phyloP scores from a whole-genome alignment of 495 filamentous ascomycete genomes.

The Penicillium coprophilum region DNA sequence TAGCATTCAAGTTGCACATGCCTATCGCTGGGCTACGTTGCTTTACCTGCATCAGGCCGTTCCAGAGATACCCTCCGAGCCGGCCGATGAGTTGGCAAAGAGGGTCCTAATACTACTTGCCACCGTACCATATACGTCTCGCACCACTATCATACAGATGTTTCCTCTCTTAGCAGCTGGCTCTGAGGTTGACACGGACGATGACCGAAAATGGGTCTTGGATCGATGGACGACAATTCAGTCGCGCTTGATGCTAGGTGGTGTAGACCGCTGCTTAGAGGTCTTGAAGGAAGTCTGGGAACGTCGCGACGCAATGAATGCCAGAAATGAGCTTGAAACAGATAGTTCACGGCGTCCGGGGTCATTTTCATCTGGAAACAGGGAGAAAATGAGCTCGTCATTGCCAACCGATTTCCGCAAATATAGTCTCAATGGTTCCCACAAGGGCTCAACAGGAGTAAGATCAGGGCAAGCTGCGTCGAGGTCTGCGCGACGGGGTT shows the following conservation, averaged over 20 bases:
- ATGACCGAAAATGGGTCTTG: constrained; percentile 68
- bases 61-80: constrained; percentile 65
- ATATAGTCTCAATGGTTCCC: constrained; percentile 16
- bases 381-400: constrained; percentile 10
- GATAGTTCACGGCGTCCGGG: constrained; percentile 12
- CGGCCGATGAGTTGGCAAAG: constrained; percentile 59
- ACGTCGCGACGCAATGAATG: constrained; percentile 51
- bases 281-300: constrained; percentile 72
- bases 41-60: constrained; percentile 77
- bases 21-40: constrained; percentile 74
- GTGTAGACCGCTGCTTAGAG: constrained; percentile 73
- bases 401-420: constrained; percentile 10
- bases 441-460: constrained; percentile 12
- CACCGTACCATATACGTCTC: constrained; percentile 60
- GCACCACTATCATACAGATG: constrained; percentile 73
- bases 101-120: constrained; percentile 61
- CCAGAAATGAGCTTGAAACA: constrained; percentile 27
- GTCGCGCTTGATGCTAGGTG: constrained; percentile 65
- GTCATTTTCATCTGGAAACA: constrained; percentile 13
- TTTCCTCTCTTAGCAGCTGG: constrained; percentile 74
- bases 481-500: constrained; percentile 26
- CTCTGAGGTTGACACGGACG: constrained; percentile 60
- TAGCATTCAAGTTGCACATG: constrained; percentile 69
- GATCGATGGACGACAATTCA: constrained; percentile 65
- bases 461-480: neutral